Evolutionary conservation across 805 yeast species (phyloP), one percentile per base, ranked within the genome.

Genomic region (Scheffersomyces coipomensis): DNA sequence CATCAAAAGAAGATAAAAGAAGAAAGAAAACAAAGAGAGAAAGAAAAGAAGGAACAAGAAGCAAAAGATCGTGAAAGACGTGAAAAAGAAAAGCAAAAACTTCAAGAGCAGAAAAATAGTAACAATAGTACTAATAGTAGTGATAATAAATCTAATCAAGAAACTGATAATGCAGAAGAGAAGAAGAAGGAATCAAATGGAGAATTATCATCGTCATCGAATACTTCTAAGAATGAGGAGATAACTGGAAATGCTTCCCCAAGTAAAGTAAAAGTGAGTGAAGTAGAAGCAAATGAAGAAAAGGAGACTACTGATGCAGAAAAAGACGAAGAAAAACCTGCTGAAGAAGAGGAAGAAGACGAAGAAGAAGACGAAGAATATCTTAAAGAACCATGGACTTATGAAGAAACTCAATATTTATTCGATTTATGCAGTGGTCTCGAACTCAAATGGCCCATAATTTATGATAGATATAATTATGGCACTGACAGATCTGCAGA

Each of bases 381-480:
- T 4, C 1, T 66, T 60, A 8, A 5, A 27, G 30, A 27, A 13
- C 30, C 17, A 13, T 89, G 97, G 96, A 64, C 76, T 2, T 85
- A 73, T 47, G 83, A 81, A 34, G 97, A 93, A 59, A 87, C 96
- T 0, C 66, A 68, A 27, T 81, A 85, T 45, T 64, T 93, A n/a
- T 89, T 91, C 58, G 84, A 81, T 2, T 64, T 87, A 13, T 86
- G 85, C 56, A 68, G 62, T 45, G 72, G 64, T 62, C 62, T 63
- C 42, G 90, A 85, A 51, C 67, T 85, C 49, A 70, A 87, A 42
- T 79, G 93, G 79, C 73, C 78, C 22, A 75, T 82, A 7, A 77
- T 87, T 33, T 71, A 77, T 42, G 90, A 88, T 45, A 71, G 88
- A 45, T 78, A 70, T 51, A 64, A 63, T 12, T 67, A 45, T 33